Conservation (phyloP, 306 rosid species). For the Leucaena leucocephala region DNA sequence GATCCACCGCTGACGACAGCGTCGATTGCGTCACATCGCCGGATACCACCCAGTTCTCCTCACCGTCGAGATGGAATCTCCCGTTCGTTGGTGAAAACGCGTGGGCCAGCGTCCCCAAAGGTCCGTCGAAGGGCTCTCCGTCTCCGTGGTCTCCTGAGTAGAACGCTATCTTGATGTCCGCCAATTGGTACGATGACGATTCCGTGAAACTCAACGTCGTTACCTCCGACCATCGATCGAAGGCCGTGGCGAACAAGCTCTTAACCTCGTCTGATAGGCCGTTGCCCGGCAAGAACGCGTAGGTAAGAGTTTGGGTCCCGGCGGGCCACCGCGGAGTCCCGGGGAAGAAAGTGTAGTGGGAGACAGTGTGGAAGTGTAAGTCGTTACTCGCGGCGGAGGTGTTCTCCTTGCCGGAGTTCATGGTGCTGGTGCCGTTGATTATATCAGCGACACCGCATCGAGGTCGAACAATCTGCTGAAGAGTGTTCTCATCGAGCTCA, state of each 20-base stretch:
- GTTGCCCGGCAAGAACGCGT: slow-evolving; percentile 57
- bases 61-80: slow-evolving; percentile 64
- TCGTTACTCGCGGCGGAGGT: background rate
- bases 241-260: slow-evolving; percentile 60
- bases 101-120: slow-evolving; percentile 83
- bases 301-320: slow-evolving; percentile 52
- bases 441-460: slow-evolving; percentile 81
- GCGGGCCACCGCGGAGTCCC: slow-evolving; percentile 73
- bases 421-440: slow-evolving; percentile 63
- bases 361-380: slow-evolving; percentile 59
- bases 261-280: slow-evolving; percentile 43
- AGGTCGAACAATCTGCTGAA: slow-evolving; percentile 49
- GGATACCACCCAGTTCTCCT: slow-evolving; percentile 70
- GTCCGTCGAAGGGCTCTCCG: slow-evolving; percentile 83
- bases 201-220: slow-evolving; percentile 59
- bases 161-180: slow-evolving; percentile 71
- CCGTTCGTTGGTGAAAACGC: slow-evolving; percentile 88
- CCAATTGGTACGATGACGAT: slow-evolving; percentile 26
- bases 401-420: slow-evolving; percentile 65
- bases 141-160: slow-evolving; percentile 82
- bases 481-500: slow-evolving; percentile 56
- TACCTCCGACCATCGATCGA: slow-evolving; percentile 66
- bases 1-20: slow-evolving; percentile 56
- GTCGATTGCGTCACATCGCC: slow-evolving; percentile 59
- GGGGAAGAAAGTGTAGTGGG: slow-evolving; percentile 65